A percentile compares a stretch with the other conserved stretches of the same genome.
Conservation (phyloP, 2,329 filamentous ascomycete genomes). For the Aureobasidium mangrovei region DNA sequence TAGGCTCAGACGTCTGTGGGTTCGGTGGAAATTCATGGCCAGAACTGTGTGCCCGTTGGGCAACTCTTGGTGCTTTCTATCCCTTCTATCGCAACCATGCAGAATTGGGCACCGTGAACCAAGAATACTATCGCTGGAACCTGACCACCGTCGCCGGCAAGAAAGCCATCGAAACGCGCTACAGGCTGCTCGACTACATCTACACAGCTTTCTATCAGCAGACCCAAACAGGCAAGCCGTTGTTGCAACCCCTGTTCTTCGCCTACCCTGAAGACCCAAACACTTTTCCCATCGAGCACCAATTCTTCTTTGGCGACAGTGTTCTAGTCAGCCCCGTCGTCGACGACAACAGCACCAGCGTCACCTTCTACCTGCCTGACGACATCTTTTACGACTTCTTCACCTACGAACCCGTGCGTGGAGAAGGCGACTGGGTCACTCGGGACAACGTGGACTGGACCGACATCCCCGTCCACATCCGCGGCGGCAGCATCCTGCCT, state of each 20-base stretch:
- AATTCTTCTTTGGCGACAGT: constrained; percentile 52
- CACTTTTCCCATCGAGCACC: constrained; percentile 44
- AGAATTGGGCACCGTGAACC: constrained; percentile 41
- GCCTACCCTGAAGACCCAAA: constrained; percentile 52
- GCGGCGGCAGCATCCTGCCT: constrained; percentile 57
- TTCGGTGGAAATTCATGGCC: constrained; percentile 57
- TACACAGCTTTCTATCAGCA: constrained; percentile 63
- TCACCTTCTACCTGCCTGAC: constrained; percentile 48
- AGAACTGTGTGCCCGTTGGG: constrained; percentile 66
- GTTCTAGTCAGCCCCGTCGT: constrained; percentile 50
- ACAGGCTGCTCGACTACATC: constrained; percentile 68
- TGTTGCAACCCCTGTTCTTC: constrained; percentile 64
- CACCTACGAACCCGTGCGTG: constrained; percentile 40
- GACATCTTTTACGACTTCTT: constrained; percentile 55
- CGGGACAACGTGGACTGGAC: constrained; percentile 40
- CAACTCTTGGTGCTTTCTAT: constrained; percentile 61
- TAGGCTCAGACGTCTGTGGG: constrained; percentile 61
- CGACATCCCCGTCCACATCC: constrained; percentile 58
- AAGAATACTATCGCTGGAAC: constrained; percentile 67
- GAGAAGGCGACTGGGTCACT: constrained; percentile 37
- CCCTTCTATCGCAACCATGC: constrained; percentile 74
- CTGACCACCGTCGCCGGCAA: constrained; percentile 55
- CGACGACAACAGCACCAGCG: constrained; percentile 42
- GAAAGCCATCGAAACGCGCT: constrained; percentile 63
- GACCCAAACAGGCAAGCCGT: constrained; percentile 52